Percentiles rank a stretch among this genome's conserved stretches.
Evolutionary conservation across 257 asterid genomes (phyloP).

Genomic region (Solanum verrucosum): DNA sequence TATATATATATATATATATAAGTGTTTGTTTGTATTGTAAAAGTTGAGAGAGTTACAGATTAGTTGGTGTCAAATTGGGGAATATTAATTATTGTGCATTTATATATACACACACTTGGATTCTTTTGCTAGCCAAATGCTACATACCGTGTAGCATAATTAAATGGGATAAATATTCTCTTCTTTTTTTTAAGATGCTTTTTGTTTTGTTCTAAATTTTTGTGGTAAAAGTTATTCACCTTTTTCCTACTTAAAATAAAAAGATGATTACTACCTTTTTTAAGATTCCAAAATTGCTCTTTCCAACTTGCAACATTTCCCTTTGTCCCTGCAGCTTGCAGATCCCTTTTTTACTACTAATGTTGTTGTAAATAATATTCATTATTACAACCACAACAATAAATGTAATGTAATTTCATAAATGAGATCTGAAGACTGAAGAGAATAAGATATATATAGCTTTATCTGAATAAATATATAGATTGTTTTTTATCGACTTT

Average conservation of each 20-base stretch:
- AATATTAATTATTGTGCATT: background rate
- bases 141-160: background rate
- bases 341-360: background rate
- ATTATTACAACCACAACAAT: background rate
- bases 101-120: background rate
- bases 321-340: background rate
- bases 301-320: background rate
- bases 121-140: background rate
- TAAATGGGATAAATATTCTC: background rate
- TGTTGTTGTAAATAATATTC: background rate
- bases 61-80: background rate
- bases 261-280: background rate
- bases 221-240: background rate
- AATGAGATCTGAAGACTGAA: fast-evolving
- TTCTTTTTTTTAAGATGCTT: background rate
- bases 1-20: too few relatives aligned
- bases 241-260: background rate
- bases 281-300: background rate
- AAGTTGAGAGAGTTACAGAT: too few relatives aligned
- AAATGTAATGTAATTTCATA: background rate
- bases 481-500: fast-evolving
- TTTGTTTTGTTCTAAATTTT: background rate
- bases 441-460: background rate
- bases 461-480: background rate
- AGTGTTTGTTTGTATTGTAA: too few relatives aligned